Evolutionary conservation across 2,329 filamentous ascomycete genomes (phyloP).

Genomic region (Talaromyces marneffei): DNA sequence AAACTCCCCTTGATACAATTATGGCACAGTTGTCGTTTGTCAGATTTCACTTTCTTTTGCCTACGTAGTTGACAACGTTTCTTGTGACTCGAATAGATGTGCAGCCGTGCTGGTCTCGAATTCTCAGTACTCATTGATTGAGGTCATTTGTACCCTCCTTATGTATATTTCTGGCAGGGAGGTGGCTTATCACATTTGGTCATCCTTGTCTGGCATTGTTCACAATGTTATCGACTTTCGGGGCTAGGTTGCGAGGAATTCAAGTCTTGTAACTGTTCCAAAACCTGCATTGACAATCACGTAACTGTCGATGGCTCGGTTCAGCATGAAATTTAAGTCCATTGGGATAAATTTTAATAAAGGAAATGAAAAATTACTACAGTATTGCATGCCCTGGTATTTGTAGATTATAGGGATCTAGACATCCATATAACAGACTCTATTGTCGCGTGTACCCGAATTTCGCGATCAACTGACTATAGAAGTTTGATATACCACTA

Average conservation of each 20-base stretch:
- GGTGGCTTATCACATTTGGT: slow-evolving; percentile 6
- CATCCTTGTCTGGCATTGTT: slow-evolving; percentile 4
- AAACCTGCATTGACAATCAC: slow-evolving; percentile 17
- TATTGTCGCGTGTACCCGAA: background rate
- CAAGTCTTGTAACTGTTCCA: background rate
- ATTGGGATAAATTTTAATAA: background rate
- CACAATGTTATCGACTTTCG: background rate
- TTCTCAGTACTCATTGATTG: background rate
- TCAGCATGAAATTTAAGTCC: background rate
- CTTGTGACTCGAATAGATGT: background rate
- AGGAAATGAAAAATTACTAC: slow-evolving; percentile 26
- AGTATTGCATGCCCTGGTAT: slow-evolving; percentile 34
- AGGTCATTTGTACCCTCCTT: background rate
- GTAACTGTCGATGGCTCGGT: background rate
- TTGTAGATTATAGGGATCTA: slow-evolving; percentile 26
- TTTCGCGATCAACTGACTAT: background rate
- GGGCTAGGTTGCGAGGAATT: background rate
- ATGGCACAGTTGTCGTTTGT: slow-evolving; percentile 9
- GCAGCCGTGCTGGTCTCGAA: background rate
- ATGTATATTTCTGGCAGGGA: slow-evolving; percentile 9
- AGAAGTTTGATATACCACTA: slow-evolving; percentile 22
- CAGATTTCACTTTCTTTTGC: slow-evolving; percentile 7
- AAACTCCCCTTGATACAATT: slow-evolving; percentile 4
- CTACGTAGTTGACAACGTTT: slow-evolving; percentile 8
- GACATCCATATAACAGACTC: background rate